Evolutionary conservation across 2,329 filamentous ascomycete species (phyloP), one percentile per base, ranked within the genome.

Genomic region (Fusarium continuum): DNA sequence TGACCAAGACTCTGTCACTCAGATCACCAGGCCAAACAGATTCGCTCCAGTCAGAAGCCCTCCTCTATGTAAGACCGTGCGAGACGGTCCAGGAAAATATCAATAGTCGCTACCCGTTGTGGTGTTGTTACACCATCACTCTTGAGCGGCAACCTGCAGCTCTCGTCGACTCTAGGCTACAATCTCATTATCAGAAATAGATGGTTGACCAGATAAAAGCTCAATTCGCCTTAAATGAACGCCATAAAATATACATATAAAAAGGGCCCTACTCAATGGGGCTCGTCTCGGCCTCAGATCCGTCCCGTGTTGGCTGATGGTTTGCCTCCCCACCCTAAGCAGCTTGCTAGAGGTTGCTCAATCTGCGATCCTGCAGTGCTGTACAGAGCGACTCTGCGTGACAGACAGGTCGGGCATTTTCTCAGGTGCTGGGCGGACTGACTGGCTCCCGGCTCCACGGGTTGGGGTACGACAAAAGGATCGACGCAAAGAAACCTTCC

Each of bases 391-490:
- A 54, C 13, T 28, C 22, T 41, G 25, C 22, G 31, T 46, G 41
- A 36, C 39, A 52, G 41, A 41, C 55, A 51, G 36, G 40, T 65
- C 66, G 66, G 66, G 44, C 61, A 64, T 58, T 69, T 60, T 64
- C 26, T 23, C 34, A 53, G 29, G 17, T 61, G 26, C 50, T 40
- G 50, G 49, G 34, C 28, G 38, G 54, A 59, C 17, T 44, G 25
- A 29, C n/a, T 47, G 49, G 48, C 61, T 55, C 55, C 67, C 55
- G 38, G 36, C 38, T 45, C 43, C 53, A 41, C 38, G 58, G 66
- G 38, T 55, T 53, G 34, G 47, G 48, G 64, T 61, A 53, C 53
- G 22, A 59, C 58, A 58, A 48, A 45, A 25, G 14, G 32, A 63
- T 69, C 46, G 36, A 51, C 57, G 31, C 8, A 26, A 44, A 55